Percentiles rank a stretch among this genome's conserved stretches.
Conservation (phyloP, 2,329 filamentous ascomycete genomes). For the Ophiostoma pallidulum region DNA sequence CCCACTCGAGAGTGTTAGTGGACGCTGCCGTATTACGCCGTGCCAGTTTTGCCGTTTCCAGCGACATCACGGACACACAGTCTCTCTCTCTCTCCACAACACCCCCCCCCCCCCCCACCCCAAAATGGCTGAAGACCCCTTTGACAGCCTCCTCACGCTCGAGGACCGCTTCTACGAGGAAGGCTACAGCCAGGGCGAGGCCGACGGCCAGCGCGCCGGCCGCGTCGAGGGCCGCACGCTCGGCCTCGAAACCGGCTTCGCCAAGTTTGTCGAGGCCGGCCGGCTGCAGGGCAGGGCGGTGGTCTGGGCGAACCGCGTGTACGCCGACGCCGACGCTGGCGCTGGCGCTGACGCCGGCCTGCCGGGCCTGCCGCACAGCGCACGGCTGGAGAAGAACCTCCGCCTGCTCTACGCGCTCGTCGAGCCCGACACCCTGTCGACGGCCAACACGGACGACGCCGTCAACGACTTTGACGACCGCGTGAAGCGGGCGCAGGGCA, state of each 20-base stretch:
- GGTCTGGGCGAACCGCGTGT: slow-evolving; percentile 71
- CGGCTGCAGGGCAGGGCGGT: slow-evolving; percentile 66
- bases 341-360: slow-evolving; percentile 20
- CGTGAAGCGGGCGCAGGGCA: slow-evolving; percentile 71
- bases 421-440: slow-evolving; percentile 67
- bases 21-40: no score
- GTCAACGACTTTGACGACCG: slow-evolving; percentile 89
- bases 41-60: no score
- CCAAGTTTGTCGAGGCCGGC: slow-evolving; percentile 80
- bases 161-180: slow-evolving; percentile 69
- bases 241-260: slow-evolving; percentile 84
- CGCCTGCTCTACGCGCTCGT: slow-evolving; percentile 65
- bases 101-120: no score
- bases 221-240: slow-evolving; percentile 82
- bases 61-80: no score
- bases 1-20: no score
- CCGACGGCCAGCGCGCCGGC: slow-evolving; percentile 69
- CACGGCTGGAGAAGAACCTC: slow-evolving; percentile 68
- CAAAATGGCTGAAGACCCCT: slow-evolving; percentile 30
- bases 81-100: no score
- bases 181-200: slow-evolving; percentile 65
- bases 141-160: slow-evolving; percentile 49
- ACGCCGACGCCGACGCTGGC: neutral
- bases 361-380: slow-evolving; percentile 43
- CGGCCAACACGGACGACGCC: slow-evolving; percentile 75